A percentile compares a stretch with the other conserved stretches of the same genome.
phyloP scores from a whole-genome alignment of 2,329 filamentous ascomycete genomes.

The Thielaviopsis euricoi region DNA sequence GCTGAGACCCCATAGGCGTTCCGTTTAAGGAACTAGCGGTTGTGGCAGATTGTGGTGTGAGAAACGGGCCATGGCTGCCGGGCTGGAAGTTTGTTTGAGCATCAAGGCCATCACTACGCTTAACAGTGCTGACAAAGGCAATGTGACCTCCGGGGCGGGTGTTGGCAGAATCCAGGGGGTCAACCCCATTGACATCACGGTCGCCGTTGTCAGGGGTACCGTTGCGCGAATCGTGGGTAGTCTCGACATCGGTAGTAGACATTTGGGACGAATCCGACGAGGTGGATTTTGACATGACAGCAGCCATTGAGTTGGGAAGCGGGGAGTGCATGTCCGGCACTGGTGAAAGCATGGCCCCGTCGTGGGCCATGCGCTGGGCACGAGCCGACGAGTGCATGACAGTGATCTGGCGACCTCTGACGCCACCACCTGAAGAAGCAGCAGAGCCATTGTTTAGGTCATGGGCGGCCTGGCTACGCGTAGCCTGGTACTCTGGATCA shows the following conservation, averaged over 20 bases:
- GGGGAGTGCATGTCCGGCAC: constrained; percentile 1
- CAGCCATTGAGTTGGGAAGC: constrained; percentile 26
- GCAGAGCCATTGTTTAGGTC: not conserved
- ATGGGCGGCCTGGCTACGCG: constrained; percentile 12
- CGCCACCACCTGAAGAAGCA: constrained; percentile 25
- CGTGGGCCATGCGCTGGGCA: constrained; percentile 42
- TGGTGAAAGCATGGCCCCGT: constrained; percentile 26
- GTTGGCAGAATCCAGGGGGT: constrained; percentile 1
- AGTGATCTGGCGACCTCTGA: constrained; percentile 48
- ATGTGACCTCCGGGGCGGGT: constrained; percentile 23
- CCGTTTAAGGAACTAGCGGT: constrained; percentile 33
- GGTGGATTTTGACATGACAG: constrained; percentile 16
- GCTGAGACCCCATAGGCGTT: constrained; percentile 8
- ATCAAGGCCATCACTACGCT: constrained; percentile 36
- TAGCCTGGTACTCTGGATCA: constrained; percentile 13
- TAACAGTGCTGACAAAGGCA: constrained; percentile 52
- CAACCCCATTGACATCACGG: constrained; percentile 1
- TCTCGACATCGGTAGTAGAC: constrained; percentile 3
- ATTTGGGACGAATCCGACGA: constrained; percentile 2
- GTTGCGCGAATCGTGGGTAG: constrained; percentile 2
- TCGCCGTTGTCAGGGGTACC: constrained; percentile 1
- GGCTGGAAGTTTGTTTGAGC: constrained; percentile 10
- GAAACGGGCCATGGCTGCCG: constrained; percentile 1
- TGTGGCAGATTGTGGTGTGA: constrained; percentile 19
- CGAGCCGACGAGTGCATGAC: constrained; percentile 44